phyloP scores from a whole-genome alignment of 2,329 filamentous ascomycete genomes.

The Knufia fluminis region DNA sequence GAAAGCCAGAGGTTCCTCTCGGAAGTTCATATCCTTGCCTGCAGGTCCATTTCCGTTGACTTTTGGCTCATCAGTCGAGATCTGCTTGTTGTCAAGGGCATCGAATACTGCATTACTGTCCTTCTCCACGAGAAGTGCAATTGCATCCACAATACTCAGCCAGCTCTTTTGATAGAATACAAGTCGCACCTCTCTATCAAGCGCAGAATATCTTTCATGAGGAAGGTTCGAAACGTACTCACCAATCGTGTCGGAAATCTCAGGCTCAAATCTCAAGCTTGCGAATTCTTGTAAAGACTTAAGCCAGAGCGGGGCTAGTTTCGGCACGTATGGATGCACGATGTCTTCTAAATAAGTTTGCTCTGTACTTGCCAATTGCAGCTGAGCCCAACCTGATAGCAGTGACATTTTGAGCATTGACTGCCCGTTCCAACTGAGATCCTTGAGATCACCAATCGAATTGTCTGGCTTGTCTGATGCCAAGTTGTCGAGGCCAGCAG shows the following conservation, averaged over 20 bases:
- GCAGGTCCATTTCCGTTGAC: slow-evolving; percentile 13
- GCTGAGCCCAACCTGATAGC: slow-evolving; percentile 92
- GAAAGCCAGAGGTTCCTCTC: slow-evolving; percentile 94
- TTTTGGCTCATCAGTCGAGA: slow-evolving; percentile 26
- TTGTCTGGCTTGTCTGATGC: slow-evolving; percentile 16
- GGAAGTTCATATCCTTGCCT: slow-evolving; percentile 83
- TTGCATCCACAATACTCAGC: slow-evolving; percentile 93
- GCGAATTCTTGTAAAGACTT: slow-evolving; percentile 90
- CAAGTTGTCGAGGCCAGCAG: slow-evolving; percentile 86
- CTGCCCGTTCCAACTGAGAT: slow-evolving; percentile 87
- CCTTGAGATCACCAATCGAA: slow-evolving; percentile 78
- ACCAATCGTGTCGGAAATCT: slow-evolving; percentile 84
- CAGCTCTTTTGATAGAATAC: slow-evolving; percentile 96
- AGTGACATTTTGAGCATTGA: slow-evolving; percentile 98
- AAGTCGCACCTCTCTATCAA: slow-evolving; percentile 87
- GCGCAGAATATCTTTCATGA: slow-evolving; percentile 85
- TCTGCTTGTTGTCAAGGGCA: slow-evolving; percentile 74
- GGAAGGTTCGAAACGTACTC: slow-evolving; percentile 74
- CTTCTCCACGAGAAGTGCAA: slow-evolving; percentile 92
- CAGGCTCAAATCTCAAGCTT: slow-evolving; percentile 84
- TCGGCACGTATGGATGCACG: slow-evolving; percentile 80
- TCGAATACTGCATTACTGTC: slow-evolving; percentile 98
- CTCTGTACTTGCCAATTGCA: slow-evolving; percentile 89
- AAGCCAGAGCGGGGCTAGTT: slow-evolving; percentile 85
- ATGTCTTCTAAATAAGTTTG: slow-evolving; percentile 84